Evolutionary conservation across 2,329 filamentous ascomycete genomes (phyloP).

Genomic region (Blastomyces parvus): DNA sequence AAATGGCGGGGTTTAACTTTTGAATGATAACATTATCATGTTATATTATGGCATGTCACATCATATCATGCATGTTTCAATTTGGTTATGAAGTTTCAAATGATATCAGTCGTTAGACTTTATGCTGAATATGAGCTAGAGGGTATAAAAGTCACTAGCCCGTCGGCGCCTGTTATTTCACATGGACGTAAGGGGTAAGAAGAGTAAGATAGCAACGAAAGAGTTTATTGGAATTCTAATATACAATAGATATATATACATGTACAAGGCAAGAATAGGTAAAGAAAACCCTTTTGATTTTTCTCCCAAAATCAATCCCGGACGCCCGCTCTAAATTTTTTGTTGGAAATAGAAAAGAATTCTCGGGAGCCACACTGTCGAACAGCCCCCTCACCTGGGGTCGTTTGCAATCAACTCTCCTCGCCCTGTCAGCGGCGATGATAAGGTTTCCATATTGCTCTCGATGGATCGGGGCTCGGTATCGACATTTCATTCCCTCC

Average conservation of each 20-base stretch:
- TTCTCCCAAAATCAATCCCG: not conserved
- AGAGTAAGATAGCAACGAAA: not conserved
- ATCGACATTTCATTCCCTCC: not conserved
- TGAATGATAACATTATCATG: not conserved
- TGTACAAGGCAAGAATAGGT: not conserved
- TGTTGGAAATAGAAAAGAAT: not conserved
- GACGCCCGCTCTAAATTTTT: constrained; percentile 1
- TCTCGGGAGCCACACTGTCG: not conserved
- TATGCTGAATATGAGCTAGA: not conserved
- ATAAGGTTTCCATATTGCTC: not conserved
- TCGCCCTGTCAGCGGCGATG: not conserved
- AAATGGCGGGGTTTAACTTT: not conserved
- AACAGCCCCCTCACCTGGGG: not conserved
- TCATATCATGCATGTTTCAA: not conserved
- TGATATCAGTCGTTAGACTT: not conserved
- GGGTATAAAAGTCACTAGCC: not conserved
- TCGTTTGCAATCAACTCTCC: not conserved
- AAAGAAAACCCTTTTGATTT: not conserved
- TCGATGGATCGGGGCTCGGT: not conserved
- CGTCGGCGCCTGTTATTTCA: not conserved
- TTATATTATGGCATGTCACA: not conserved
- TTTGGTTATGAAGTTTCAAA: not conserved
- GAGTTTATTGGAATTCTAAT: constrained; percentile 1
- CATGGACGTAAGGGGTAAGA: not conserved
- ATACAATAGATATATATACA: constrained; percentile 4